These are phyloP conservation scores for Boletus edulis DNA, from an alignment of 768 basidiomycete species.

Conservation along the genomic window DNA sequence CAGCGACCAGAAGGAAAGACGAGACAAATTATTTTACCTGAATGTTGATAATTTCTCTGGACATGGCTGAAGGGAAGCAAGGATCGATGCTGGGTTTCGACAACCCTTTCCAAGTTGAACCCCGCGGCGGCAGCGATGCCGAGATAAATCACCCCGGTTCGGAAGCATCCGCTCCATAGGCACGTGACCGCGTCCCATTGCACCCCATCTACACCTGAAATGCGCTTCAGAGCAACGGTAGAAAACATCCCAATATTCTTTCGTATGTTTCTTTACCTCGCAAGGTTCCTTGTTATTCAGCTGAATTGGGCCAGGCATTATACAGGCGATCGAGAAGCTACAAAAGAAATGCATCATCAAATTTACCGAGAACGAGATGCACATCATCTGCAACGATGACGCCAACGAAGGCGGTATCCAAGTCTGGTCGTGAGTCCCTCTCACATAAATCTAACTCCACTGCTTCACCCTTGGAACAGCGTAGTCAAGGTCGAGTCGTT, in stretches of 20 bases:
- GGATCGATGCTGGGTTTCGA: constrained; percentile 6
- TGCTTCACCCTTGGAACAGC: constrained; percentile 31
- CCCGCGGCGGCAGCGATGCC: constrained; percentile 10
- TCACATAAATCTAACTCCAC: constrained; percentile 30
- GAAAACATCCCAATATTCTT: constrained; percentile 58
- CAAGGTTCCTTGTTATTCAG: neutral
- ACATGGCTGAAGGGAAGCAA: constrained; percentile 41
- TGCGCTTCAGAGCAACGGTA: constrained; percentile 64
- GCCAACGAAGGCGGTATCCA: constrained; percentile 82
- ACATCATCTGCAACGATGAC: constrained; percentile 81
- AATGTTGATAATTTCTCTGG: constrained; percentile 80
- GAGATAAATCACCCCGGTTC: constrained; percentile 5
- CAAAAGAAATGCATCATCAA: constrained; percentile 84
- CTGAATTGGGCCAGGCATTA: constrained; percentile 49
- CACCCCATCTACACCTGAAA: constrained; percentile 16
- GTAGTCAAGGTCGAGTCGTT: constrained; percentile 66
- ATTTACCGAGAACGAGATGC: constrained; percentile 71
- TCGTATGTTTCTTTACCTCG: constrained; percentile 37
- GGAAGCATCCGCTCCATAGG: constrained; percentile 10
- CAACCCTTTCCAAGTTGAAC: constrained; percentile 6
- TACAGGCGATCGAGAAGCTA: constrained; percentile 79
- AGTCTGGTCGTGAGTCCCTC: constrained; percentile 67
- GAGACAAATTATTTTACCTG: constrained; percentile 45
- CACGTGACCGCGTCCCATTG: constrained; percentile 26
- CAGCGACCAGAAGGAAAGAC: constrained; percentile 1